Evolutionary conservation across 129 eudicot species (phyloP), one percentile per base, ranked within the genome.

Genomic region (Silybum marianum): DNA sequence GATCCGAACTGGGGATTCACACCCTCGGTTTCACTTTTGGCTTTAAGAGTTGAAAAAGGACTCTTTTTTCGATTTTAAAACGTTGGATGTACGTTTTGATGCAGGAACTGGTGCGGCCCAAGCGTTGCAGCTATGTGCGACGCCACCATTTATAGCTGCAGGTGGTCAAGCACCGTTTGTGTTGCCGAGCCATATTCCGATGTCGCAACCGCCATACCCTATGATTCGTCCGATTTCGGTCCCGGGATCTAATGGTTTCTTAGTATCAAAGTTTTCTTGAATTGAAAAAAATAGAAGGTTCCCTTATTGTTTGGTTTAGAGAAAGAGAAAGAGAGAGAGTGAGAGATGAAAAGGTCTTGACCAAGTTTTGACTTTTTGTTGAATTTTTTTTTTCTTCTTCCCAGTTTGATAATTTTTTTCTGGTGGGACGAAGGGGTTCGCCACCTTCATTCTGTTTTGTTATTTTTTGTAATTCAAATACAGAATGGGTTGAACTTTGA

Each of bases 151-250:
- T 76, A 72, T 91, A 84, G 84, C 90, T 10, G 75, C 78, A 40
- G 92, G 86, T 70, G 93, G 88, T 83, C 95, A 88, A 54, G 85
- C 85, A 30, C 90, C 86, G 18, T 87, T 66, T 80, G 76, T 87
- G 68, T 70, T 91, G 77, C 94, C 91, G 40, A 66, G 82, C 82
- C 88, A 89, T 70, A 67, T 90, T 68, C 97, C 93, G 42, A 73
- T 87, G 10, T 87, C 97, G 10, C 98, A 88, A 76, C 95, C 88
- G 32, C 73, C 79, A 19, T 94, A 88, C 77, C 97, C 93, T 12
- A 69, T 92, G 58, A 77, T 89, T 26, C 89, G 82, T 3, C 92
- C 94, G 4, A 75, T 90, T 25, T 73, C 90, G 6, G 72, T 87
- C 72, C 87, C 89, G 1, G 95, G 90, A 54, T 39, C 91, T 14